phyloP scores from a whole-genome alignment of 2,329 filamentous ascomycete species.

The Colletotrichum sp. region DNA sequence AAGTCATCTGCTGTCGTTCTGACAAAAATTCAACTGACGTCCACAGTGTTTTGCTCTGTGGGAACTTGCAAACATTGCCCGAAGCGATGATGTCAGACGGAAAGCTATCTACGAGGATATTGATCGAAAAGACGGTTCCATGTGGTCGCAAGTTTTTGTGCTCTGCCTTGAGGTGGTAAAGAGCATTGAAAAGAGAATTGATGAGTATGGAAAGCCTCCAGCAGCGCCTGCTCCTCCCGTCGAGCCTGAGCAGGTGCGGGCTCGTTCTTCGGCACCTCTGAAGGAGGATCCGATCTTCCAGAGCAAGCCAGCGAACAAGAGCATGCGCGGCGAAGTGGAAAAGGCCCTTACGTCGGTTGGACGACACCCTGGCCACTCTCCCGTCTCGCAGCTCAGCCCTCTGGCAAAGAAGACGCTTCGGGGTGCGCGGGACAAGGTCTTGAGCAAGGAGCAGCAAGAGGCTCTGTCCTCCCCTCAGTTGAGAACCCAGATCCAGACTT shows the following conservation, averaged over 20 bases:
- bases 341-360: conserved; percentile 48
- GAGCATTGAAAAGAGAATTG: conserved; percentile 70
- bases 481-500: conserved; percentile 50
- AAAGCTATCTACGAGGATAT: conserved; percentile 87
- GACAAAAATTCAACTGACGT: neutral
- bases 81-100: conserved; percentile 75
- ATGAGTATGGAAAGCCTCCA: conserved; percentile 58
- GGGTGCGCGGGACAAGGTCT: conserved; percentile 51
- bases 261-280: conserved; percentile 44
- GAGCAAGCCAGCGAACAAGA: conserved; percentile 38
- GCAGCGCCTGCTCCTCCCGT: conserved; percentile 34
- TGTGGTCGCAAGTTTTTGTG: conserved; percentile 80
- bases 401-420: conserved; percentile 55
- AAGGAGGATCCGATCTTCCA: conserved; percentile 51
- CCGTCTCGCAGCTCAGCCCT: conserved; percentile 54
- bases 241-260: conserved; percentile 34
- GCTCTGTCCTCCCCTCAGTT: conserved; percentile 55
- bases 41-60: conserved; percentile 75
- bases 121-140: conserved; percentile 78
- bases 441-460: conserved; percentile 60
- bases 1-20: conserved; percentile 27
- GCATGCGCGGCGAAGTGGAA: conserved; percentile 49
- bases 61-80: conserved; percentile 84
- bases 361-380: conserved; percentile 52
- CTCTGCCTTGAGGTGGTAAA: conserved; percentile 74